Conservation (phyloP, 2,329 filamentous ascomycete genomes). For the Geosmithia morbida region DNA sequence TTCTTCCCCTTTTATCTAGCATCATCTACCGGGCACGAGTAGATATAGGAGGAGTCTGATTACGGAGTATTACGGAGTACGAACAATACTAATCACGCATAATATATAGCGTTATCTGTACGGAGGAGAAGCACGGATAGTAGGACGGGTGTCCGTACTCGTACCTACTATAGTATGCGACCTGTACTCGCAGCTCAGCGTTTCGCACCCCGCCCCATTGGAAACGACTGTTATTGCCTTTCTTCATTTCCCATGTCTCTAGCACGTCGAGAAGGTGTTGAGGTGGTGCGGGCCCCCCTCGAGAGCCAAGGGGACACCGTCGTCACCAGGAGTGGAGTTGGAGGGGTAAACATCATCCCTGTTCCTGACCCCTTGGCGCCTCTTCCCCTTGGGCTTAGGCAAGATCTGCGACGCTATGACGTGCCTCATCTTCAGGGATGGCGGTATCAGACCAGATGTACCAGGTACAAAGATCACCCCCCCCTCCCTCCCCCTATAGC, state of each 20-base stretch:
- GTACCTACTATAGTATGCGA: too few relatives aligned
- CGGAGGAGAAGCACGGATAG: too few relatives aligned
- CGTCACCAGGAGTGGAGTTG: background rate
- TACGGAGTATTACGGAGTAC: too few relatives aligned
- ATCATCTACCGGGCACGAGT: too few relatives aligned
- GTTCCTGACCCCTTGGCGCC: background rate
- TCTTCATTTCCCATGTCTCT: background rate
- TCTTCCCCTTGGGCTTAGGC: background rate
- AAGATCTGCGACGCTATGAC: background rate
- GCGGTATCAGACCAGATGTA: background rate
- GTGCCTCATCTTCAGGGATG: background rate
- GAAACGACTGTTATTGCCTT: background rate
- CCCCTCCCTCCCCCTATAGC: too few relatives aligned
- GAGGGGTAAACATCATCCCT: background rate
- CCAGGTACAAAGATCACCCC: background rate
- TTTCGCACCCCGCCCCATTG: background rate
- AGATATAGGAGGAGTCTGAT: too few relatives aligned
- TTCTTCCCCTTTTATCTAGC: too few relatives aligned
- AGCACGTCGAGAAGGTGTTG: background rate
- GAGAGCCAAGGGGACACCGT: background rate
- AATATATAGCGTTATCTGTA: too few relatives aligned
- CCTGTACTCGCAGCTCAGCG: background rate
- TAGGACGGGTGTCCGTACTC: too few relatives aligned
- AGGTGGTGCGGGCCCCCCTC: background rate
- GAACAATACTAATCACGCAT: too few relatives aligned